These are phyloP conservation scores for Kazachstania viticola DNA, from an alignment of 805 yeast genomes.

Conservation along the genomic window DNA sequence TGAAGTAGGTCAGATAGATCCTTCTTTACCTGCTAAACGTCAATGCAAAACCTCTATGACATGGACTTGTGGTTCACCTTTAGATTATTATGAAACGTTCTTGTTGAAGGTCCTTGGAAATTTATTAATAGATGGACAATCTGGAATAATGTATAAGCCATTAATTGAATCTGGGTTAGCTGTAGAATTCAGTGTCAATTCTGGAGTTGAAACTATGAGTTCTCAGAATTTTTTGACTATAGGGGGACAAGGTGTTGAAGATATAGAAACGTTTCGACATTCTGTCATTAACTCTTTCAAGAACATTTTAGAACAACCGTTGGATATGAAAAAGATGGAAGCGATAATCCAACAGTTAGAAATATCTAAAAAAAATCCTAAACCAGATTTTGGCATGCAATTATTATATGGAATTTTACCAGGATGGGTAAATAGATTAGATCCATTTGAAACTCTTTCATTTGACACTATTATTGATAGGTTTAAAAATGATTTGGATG, in stretches of 20 bases:
- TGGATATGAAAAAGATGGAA: conserved; percentile 52
- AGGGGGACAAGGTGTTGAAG: conserved; percentile 70
- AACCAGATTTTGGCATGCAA: conserved; percentile 80
- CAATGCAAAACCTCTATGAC: conserved; percentile 78
- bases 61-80: conserved; percentile 75
- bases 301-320: conserved; percentile 33
- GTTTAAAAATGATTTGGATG: conserved; percentile 51
- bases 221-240: conserved; percentile 67
- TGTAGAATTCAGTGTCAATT: conserved; percentile 73
- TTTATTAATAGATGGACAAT: conserved; percentile 79
- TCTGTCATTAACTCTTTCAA: conserved; percentile 37
- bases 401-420: conserved; percentile 65
- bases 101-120: conserved; percentile 59
- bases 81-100: conserved; percentile 57
- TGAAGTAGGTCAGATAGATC: conserved; percentile 70
- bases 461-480: conserved; percentile 47
- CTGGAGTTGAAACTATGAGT: conserved; percentile 79
- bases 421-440: conserved; percentile 73
- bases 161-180: conserved; percentile 78
- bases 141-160: conserved; percentile 79
- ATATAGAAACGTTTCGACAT: conserved; percentile 35
- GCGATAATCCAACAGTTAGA: conserved; percentile 87
- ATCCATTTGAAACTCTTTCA: conserved; percentile 58
- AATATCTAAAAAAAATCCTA: conserved; percentile 70
- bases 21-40: conserved; percentile 49